Evolutionary conservation across 768 basidiomycete species (phyloP).

Genomic region (Serendipita indica): DNA sequence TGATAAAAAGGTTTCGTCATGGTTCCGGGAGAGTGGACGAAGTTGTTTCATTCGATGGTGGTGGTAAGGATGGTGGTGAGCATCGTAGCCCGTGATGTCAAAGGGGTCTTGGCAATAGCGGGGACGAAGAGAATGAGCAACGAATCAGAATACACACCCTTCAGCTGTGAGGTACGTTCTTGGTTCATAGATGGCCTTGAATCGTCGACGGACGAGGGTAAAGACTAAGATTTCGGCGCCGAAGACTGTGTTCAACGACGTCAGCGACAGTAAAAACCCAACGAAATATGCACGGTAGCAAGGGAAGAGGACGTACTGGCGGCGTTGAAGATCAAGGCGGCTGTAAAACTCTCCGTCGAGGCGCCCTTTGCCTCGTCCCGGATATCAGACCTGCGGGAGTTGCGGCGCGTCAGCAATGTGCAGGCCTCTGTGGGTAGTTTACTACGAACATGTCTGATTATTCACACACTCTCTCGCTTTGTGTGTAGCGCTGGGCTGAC

Average conservation of each 20-base stretch:
- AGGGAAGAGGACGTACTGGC: conserved; percentile 21
- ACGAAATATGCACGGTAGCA: conserved; percentile 14
- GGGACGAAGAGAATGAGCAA: neutral
- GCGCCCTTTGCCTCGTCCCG: conserved; percentile 33
- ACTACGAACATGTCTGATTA: too few relatives aligned
- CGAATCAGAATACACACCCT: conserved; percentile 24
- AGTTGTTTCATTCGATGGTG: conserved; percentile 17
- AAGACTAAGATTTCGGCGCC: conserved; percentile 57
- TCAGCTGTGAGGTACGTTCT: conserved; percentile 48
- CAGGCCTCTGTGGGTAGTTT: too few relatives aligned
- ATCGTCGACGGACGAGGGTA: conserved; percentile 69
- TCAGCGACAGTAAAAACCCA: neutral
- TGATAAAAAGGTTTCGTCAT: neutral
- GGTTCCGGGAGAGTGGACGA: too few relatives aligned
- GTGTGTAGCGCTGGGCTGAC: too few relatives aligned
- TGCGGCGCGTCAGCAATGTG: neutral
- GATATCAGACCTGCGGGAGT: conserved; percentile 5
- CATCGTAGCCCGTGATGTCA: too few relatives aligned
- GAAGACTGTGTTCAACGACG: conserved; percentile 30
- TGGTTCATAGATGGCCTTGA: conserved; percentile 82
- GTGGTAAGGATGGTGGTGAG: conserved; percentile 17
- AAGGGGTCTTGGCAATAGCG: neutral
- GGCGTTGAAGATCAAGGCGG: conserved; percentile 73
- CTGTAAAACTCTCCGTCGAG: conserved; percentile 64
- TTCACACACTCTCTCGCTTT: too few relatives aligned